These are phyloP conservation scores for Rubia tinctorum DNA, from an alignment of 305 asterid species.

Conservation along the genomic window DNA sequence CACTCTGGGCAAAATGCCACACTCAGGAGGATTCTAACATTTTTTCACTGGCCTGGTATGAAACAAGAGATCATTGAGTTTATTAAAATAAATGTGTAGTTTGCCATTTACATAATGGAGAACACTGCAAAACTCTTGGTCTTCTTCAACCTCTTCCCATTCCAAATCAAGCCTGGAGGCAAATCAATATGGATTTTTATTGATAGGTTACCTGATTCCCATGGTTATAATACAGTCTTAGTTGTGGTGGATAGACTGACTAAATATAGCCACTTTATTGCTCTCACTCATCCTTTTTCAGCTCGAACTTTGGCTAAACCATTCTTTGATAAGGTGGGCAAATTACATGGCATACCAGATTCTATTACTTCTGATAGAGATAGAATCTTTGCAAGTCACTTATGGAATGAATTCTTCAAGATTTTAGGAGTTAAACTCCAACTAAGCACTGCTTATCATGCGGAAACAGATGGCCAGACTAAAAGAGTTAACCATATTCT, in stretches of 20 bases:
- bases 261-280: not conserved
- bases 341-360: not conserved
- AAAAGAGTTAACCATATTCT: no score
- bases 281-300: not conserved
- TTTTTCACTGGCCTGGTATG: no score
- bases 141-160: constrained; percentile 5
- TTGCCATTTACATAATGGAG: no score
- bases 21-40: no score
- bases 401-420: no score
- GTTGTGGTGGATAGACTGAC: not conserved
- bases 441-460: not conserved
- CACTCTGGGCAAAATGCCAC: no score
- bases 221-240: not conserved
- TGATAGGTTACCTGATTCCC: not conserved
- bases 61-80: no score
- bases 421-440: no score
- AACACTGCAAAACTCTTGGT: not conserved
- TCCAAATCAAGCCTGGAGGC: not conserved
- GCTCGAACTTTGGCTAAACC: not conserved
- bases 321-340: not conserved
- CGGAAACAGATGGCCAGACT: no score
- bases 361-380: not conserved
- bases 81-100: no score
- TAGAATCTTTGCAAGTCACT: no score
- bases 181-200: constrained; percentile 15